phyloP scores from a whole-genome alignment of 495 filamentous ascomycete genomes.

The Podospora pseudocomata region DNA sequence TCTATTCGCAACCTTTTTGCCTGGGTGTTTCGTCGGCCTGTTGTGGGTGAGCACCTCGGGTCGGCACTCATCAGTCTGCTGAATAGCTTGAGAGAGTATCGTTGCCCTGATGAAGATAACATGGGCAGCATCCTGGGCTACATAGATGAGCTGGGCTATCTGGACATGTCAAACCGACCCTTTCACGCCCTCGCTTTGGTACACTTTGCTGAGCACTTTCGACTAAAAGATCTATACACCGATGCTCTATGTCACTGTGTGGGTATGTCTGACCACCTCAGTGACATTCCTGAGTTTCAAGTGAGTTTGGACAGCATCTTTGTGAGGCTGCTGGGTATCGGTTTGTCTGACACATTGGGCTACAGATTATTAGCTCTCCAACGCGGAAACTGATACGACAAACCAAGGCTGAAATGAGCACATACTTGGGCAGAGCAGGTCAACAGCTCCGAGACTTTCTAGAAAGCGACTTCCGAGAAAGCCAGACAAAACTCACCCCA shows the following conservation, averaged over 20 bases:
- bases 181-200: constrained; percentile 59
- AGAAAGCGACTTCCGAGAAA: constrained; percentile 55
- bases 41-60: constrained; percentile 60
- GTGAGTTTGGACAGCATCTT: constrained; percentile 31
- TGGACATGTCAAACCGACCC: constrained; percentile 54
- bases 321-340: too few relatives aligned
- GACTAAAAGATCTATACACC: constrained; percentile 54
- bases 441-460: constrained; percentile 55
- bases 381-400: constrained; percentile 58
- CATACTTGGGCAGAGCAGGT: constrained; percentile 48
- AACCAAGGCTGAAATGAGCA: constrained; percentile 59
- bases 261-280: constrained; percentile 59
- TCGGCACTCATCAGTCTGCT: constrained; percentile 53
- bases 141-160: constrained; percentile 58
- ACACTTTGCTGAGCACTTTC: constrained; percentile 57
- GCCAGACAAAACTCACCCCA: constrained; percentile 51
- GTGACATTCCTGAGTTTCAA: constrained; percentile 51
- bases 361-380: constrained; percentile 49
- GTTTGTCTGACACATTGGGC: constrained; percentile 13
- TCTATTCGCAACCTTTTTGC: constrained; percentile 68
- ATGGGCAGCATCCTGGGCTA: constrained; percentile 53
- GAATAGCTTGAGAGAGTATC: constrained; percentile 55
- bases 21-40: constrained; percentile 55
- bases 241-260: constrained; percentile 65
- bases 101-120: constrained; percentile 45